These are phyloP conservation scores for Lipomyces kockii DNA, from an alignment of 805 yeast genomes.

Conservation along the genomic window DNA sequence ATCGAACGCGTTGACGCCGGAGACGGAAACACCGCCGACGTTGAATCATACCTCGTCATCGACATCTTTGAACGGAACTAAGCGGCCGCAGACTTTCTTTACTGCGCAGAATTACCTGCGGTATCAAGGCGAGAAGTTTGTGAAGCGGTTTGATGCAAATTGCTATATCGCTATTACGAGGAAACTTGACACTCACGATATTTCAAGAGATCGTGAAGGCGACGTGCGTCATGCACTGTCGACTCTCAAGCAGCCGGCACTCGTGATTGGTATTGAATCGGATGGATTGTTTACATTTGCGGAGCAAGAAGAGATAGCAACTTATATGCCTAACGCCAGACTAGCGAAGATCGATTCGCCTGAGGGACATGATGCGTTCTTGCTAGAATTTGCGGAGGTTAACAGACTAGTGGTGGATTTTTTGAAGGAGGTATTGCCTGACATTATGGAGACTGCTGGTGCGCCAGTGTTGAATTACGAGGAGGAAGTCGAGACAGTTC, in stretches of 20 bases:
- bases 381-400: conserved; percentile 84
- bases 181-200: conserved; percentile 93
- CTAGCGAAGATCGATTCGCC: conserved; percentile 81
- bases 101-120: conserved; percentile 95
- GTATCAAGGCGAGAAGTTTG: conserved; percentile 91
- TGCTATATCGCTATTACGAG: conserved; percentile 94
- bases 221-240: conserved; percentile 58
- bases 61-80: conserved; percentile 35
- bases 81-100: conserved; percentile 61
- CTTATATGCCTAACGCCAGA: conserved; percentile 67
- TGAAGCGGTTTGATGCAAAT: conserved; percentile 90
- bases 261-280: conserved; percentile 85
- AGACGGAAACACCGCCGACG: conserved; percentile 8
- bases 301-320: conserved; percentile 86
- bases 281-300: conserved; percentile 92
- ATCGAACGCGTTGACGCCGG: conserved; percentile 16
- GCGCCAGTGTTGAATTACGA: conserved; percentile 44
- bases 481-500: conserved; percentile 50
- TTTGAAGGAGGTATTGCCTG: conserved; percentile 60
- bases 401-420: conserved; percentile 73
- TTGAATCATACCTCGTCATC: conserved; percentile 26
- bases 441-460: conserved; percentile 57
- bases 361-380: conserved; percentile 97
- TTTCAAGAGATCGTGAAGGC: conserved; percentile 73
- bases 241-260: conserved; percentile 70